These are phyloP conservation scores for Rhodamnia argentea DNA, from an alignment of 345 rosid genomes.

Conservation along the genomic window DNA sequence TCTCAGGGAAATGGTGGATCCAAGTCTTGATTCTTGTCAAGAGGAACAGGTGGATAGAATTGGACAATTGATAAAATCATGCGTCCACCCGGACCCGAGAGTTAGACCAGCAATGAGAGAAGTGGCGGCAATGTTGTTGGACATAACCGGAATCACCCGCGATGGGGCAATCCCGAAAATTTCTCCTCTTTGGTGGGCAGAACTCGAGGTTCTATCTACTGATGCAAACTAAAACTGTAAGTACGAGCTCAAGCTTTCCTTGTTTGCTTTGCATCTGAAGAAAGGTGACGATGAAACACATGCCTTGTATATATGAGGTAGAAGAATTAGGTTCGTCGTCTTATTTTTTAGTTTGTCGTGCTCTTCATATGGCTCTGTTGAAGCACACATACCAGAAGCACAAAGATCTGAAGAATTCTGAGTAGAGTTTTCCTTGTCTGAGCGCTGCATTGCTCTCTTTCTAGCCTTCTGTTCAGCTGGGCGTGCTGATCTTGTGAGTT, in stretches of 20 bases:
- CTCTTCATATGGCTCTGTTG: not conserved
- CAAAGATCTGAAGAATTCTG: not conserved
- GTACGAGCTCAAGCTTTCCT: constrained; percentile 1
- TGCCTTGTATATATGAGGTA: constrained; percentile 6
- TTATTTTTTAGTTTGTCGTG: not conserved
- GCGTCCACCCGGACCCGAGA: constrained; percentile 49
- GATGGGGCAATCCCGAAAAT: constrained; percentile 59
- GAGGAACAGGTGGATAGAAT: constrained; percentile 43
- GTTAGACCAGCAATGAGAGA: constrained; percentile 53
- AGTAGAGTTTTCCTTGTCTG: not conserved
- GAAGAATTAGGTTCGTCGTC: not conserved
- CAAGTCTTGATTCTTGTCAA: constrained; percentile 45
- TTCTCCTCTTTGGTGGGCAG: constrained; percentile 99
- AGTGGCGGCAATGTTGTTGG: constrained; percentile 40
- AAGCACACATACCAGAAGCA: not conserved
- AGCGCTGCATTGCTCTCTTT: not conserved
- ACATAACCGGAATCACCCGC: constrained; percentile 40
- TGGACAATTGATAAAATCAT: constrained; percentile 43
- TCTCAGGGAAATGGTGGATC: constrained; percentile 53
- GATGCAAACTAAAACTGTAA: constrained; percentile 24
- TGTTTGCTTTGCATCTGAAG: not conserved
- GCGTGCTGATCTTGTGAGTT: not conserved
- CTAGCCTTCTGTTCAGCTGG: not conserved
- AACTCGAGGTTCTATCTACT: constrained; percentile 66
- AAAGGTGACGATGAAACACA: not conserved